Base-by-base conservation (phyloP, 495 filamentous ascomycete species). In the Aspergillus indologenus region DNA sequence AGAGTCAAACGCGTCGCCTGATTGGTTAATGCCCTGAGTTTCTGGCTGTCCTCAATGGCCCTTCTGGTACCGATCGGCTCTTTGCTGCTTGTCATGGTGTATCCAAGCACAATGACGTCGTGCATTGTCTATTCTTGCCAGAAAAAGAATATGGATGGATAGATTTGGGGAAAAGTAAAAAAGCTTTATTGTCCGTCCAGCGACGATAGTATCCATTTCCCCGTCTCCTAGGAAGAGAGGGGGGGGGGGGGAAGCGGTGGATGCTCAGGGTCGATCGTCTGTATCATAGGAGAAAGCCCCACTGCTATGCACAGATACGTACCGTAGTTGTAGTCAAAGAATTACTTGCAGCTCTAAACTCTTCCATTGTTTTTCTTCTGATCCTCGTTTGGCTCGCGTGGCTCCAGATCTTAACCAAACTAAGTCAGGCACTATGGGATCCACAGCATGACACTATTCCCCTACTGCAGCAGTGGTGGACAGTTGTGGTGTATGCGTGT, bases 91-190 rank as follows among this genome's bases (percentile, higher is more conserved):
- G 45, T 57, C 50, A 52, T 49, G 48, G 50, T 61, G 5, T 54
- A 56, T 58, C 58, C 59, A 64, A 63, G 58, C 62, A 61, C 29
- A 49, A 69, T 71, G 69, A 71, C 67, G 68, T 69, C 60, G 68
- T 44, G 14, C 15, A 19, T 9, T 19, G 17, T 40, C 49, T 29
- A 18, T 3, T 50, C 59, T 47, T 60, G 49, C 17, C 4, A 11
- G 12, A 40, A 11, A 6, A 11, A 15, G 34, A 40, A 40, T 9
- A 40, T 2, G 12, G 12, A n/a, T n/a, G n/a, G n/a, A n/a, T n/a
- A n/a, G n/a, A n/a, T n/a, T 11, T 11, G 34, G 12, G 34, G 12
- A 40, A 14, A 7, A 40, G 34, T 2, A 40, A 14, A 40, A 40
- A 40, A 40, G 34, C 34, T 23, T 50, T 45, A 31, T 54, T 58